Percentiles rank a stretch among this genome's conserved stretches.
Conservation (phyloP, 1,284 basidiomycete genomes). For the Leccinum griseonigrum region DNA sequence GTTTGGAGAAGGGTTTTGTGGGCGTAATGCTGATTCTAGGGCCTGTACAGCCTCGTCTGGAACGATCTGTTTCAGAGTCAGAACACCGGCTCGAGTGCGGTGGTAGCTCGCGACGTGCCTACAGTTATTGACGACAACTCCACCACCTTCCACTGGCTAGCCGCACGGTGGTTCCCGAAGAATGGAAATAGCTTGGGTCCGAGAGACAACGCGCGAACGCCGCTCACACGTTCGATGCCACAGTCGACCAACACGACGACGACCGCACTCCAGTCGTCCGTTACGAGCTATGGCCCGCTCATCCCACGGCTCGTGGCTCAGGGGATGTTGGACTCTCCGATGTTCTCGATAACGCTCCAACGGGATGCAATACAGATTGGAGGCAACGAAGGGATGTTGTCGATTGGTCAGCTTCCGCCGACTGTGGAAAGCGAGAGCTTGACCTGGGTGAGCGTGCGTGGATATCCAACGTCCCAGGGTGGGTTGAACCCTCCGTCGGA, state of each 20-base stretch:
- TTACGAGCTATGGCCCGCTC: conserved; percentile 35
- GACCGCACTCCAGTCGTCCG: conserved; percentile 22
- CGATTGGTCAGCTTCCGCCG: conserved; percentile 49
- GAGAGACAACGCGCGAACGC: conserved; percentile 1
- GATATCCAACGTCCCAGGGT: conserved; percentile 41
- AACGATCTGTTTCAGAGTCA: conserved; percentile 24
- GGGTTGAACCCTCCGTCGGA: conserved; percentile 43
- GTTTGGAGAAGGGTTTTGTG: neutral
- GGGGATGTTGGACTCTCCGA: conserved; percentile 34
- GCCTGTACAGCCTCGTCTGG: conserved; percentile 31
- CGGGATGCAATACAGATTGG: conserved; percentile 50
- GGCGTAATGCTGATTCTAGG: conserved; percentile 2
- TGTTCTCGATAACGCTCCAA: conserved; percentile 47
- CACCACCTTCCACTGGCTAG: conserved; percentile 10
- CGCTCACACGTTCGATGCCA: conserved; percentile 8
- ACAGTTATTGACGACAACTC: neutral
- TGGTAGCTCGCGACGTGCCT: conserved; percentile 3
- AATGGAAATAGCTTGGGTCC: neutral
- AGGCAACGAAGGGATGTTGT: conserved; percentile 48
- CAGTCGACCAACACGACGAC: conserved; percentile 6
- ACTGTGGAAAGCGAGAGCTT: conserved; percentile 40
- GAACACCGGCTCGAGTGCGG: conserved; percentile 5
- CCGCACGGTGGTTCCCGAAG: conserved; percentile 19
- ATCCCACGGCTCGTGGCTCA: conserved; percentile 39
- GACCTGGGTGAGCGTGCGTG: conserved; percentile 51